phyloP scores from a whole-genome alignment of 768 basidiomycete genomes.

The Trametes maxima region DNA sequence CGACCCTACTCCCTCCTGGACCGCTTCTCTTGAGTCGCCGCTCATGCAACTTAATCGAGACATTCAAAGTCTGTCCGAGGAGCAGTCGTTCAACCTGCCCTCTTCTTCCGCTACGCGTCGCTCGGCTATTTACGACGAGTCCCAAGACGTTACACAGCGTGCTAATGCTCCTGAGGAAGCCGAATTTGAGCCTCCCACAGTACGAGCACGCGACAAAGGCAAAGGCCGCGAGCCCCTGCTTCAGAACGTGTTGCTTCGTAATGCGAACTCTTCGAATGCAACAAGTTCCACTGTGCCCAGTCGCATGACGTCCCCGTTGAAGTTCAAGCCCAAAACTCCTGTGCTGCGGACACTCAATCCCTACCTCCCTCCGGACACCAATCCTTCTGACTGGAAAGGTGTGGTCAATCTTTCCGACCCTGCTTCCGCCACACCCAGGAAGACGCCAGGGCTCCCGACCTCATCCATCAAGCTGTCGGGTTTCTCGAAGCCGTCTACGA shows the following conservation, averaged over 20 bases:
- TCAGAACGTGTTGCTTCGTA: slow-evolving; percentile 54
- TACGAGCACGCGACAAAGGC: slow-evolving; percentile 26
- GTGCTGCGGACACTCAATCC: slow-evolving; percentile 57
- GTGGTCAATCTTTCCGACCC: slow-evolving; percentile 71
- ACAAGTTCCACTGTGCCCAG: slow-evolving; percentile 18
- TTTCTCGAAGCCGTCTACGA: slow-evolving; percentile 10
- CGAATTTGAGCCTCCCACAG: neutral
- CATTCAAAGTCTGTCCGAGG: slow-evolving; percentile 54
- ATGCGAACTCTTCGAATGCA: slow-evolving; percentile 41
- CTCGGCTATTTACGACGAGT: slow-evolving; percentile 28
- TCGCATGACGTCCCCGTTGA: slow-evolving; percentile 49
- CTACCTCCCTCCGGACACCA: slow-evolving; percentile 54
- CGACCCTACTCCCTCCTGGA: slow-evolving; percentile 66
- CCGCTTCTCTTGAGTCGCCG: slow-evolving; percentile 73
- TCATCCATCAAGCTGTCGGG: slow-evolving; percentile 12
- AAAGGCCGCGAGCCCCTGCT: slow-evolving; percentile 52
- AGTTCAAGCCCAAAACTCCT: slow-evolving; percentile 62
- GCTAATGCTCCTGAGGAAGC: slow-evolving; percentile 5
- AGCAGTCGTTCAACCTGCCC: slow-evolving; percentile 36
- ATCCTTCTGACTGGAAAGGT: slow-evolving; percentile 66
- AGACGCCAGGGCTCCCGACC: slow-evolving; percentile 24
- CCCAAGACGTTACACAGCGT: slow-evolving; percentile 30
- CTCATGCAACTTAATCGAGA: slow-evolving; percentile 67
- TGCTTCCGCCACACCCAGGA: slow-evolving; percentile 48
- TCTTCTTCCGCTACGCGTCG: slow-evolving; percentile 25